A percentile compares a stretch with the other conserved stretches of the same genome.
phyloP scores from a whole-genome alignment of 2,329 filamentous ascomycete genomes.

The Alternaria arbusti region DNA sequence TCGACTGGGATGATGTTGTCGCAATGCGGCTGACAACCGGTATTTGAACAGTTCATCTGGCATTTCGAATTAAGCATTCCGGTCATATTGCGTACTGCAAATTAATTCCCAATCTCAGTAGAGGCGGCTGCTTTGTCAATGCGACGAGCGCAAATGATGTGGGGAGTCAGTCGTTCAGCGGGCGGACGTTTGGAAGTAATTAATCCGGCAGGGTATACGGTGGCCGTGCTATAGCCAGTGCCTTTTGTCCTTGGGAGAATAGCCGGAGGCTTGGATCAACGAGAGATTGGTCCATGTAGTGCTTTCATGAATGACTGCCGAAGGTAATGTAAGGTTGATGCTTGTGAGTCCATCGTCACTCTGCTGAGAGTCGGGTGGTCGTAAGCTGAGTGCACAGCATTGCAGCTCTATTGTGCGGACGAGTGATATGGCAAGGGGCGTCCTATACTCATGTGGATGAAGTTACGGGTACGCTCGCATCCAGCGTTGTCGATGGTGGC shows the following conservation, averaged over 20 bases:
- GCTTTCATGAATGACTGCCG: background rate
- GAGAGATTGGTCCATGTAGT: background rate
- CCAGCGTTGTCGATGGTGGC: background rate
- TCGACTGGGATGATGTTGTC: background rate
- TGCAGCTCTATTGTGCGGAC: background rate
- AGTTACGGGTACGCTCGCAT: background rate
- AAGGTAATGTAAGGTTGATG: background rate
- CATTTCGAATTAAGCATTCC: background rate
- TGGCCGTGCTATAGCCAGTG: background rate
- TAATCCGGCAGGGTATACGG: conserved; percentile 17
- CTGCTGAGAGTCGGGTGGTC: background rate
- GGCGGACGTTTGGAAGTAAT: conserved; percentile 13
- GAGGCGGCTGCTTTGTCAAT: background rate
- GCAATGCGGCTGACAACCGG: background rate
- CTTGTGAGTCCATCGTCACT: background rate
- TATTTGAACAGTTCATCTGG: background rate
- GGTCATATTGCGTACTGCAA: background rate
- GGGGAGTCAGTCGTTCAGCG: background rate
- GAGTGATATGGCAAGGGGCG: background rate
- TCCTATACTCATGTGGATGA: background rate
- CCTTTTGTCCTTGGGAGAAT: background rate
- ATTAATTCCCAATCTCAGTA: conserved; percentile 11
- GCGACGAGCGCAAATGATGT: conserved; percentile 1
- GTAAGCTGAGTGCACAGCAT: background rate
- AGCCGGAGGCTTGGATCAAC: background rate